phyloP scores from a whole-genome alignment of 2,329 filamentous ascomycete species.

The Furcasterigmium sp. region DNA sequence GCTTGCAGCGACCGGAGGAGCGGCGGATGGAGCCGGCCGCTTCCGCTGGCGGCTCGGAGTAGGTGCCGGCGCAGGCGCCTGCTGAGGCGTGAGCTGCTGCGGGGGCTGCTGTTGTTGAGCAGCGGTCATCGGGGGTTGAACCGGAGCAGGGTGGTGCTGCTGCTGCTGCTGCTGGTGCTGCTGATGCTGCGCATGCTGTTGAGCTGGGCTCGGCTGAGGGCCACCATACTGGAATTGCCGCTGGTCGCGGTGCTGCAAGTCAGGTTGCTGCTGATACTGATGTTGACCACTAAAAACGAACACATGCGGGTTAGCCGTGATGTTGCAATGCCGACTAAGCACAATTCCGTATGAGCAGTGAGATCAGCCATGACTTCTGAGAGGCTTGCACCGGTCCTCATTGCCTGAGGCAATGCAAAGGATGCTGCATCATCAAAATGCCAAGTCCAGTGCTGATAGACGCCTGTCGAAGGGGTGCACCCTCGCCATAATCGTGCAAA shows the following conservation, averaged over 20 bases:
- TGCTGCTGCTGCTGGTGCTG: constrained; percentile 24
- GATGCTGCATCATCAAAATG: too few species aligned
- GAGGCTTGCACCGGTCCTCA: too few species aligned
- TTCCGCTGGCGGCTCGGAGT: constrained; percentile 31
- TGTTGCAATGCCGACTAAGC: too few species aligned
- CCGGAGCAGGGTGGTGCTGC: constrained; percentile 14
- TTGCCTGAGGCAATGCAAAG: too few species aligned
- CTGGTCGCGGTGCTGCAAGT: constrained; percentile 42
- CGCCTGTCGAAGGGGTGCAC: too few species aligned
- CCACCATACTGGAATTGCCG: constrained; percentile 35
- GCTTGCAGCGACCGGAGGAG: constrained; percentile 24
- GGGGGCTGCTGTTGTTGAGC: constrained; percentile 24
- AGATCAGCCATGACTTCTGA: too few species aligned
- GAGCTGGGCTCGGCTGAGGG: constrained; percentile 31
- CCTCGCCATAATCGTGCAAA: neutral
- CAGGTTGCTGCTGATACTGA: constrained; percentile 42
- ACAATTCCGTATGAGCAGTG: too few species aligned
- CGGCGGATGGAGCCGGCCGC: constrained; percentile 27
- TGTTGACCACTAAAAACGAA: constrained; percentile 32
- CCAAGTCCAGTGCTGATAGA: too few species aligned
- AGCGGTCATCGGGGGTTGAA: constrained; percentile 13
- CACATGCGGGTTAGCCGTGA: neutral
- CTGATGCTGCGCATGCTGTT: constrained; percentile 25
- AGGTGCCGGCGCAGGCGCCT: constrained; percentile 31
- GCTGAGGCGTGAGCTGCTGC: constrained; percentile 23